Conservation (phyloP, 345 rosid genomes). For the Eutrema yunnanense region DNA sequence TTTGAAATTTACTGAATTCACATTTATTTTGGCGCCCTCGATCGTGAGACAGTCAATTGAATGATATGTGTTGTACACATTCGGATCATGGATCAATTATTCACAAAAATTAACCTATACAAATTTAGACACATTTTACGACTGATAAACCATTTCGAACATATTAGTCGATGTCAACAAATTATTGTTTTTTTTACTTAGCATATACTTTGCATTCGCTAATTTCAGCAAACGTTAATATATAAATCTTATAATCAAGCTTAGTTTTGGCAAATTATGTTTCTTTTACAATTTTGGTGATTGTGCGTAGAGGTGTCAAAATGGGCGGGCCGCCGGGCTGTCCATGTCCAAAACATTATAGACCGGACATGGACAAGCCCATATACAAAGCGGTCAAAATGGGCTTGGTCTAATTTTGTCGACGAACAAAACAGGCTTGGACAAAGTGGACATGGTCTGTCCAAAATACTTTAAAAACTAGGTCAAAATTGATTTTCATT, state of each 20-base stretch:
- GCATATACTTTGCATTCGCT: background rate
- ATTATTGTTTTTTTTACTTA: background rate
- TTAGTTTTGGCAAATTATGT: background rate
- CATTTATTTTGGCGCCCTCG: slow-evolving; percentile 27
- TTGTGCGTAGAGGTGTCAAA: too few relatives aligned
- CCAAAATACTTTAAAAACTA: too few relatives aligned
- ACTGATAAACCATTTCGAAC: background rate
- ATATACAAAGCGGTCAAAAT: too few relatives aligned
- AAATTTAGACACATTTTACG: background rate
- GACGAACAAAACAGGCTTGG: too few relatives aligned
- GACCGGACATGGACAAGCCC: too few relatives aligned
- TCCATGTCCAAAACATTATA: too few relatives aligned
- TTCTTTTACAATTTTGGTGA: background rate
- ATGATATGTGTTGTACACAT: slow-evolving; percentile 17
- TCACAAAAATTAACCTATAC: background rate
- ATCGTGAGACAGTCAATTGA: slow-evolving; percentile 26
- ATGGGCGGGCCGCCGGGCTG: too few relatives aligned
- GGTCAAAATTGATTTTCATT: too few relatives aligned
- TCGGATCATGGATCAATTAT: slow-evolving; percentile 6
- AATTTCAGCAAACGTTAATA: background rate
- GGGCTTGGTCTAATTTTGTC: too few relatives aligned
- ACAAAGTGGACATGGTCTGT: too few relatives aligned
- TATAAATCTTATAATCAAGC: background rate
- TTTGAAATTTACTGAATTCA: slow-evolving; percentile 8
- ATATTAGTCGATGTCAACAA: background rate